A percentile compares a stretch with the other conserved stretches of the same genome.
Conservation (phyloP, 768 basidiomycete genomes). For the Podaxis sp. region DNA sequence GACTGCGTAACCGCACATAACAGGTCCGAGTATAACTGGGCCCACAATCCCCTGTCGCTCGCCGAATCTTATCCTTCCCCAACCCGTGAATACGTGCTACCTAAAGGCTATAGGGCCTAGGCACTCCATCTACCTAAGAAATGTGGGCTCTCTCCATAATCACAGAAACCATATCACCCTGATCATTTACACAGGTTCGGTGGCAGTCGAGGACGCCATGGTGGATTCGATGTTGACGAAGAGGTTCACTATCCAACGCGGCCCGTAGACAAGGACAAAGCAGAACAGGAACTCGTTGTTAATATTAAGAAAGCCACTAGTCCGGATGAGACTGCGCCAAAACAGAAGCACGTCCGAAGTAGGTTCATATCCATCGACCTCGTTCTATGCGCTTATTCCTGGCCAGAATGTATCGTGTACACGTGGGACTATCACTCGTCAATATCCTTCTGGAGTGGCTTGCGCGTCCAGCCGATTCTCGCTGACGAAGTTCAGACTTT, state of each 20-base stretch:
- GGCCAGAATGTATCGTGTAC: constrained; percentile 92
- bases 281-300: constrained; percentile 88
- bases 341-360: constrained; percentile 99
- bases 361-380: constrained; percentile 31
- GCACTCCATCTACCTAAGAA: background rate
- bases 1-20: constrained; percentile 4
- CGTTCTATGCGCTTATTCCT: constrained; percentile 17
- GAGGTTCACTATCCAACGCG: constrained; percentile 94
- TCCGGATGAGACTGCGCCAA: constrained; percentile 93
- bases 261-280: constrained; percentile 98
- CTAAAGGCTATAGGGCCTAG: background rate
- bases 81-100: too few species aligned
- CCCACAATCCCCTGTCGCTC: background rate
- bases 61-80: background rate
- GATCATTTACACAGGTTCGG: constrained; percentile 35
- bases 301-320: constrained; percentile 99
- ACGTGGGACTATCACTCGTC: constrained; percentile 99
- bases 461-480: constrained; percentile 95
- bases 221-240: constrained; percentile 70
- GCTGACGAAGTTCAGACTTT: constrained; percentile 98
- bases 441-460: constrained; percentile 95
- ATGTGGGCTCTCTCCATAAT: constrained; percentile 4
- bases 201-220: constrained; percentile 34
- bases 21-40: background rate
- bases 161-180: background rate